Evolutionary conservation across 306 rosid genomes (phyloP), one percentile per base, ranked within the genome.

Genomic region (Arachis stenosperma): DNA sequence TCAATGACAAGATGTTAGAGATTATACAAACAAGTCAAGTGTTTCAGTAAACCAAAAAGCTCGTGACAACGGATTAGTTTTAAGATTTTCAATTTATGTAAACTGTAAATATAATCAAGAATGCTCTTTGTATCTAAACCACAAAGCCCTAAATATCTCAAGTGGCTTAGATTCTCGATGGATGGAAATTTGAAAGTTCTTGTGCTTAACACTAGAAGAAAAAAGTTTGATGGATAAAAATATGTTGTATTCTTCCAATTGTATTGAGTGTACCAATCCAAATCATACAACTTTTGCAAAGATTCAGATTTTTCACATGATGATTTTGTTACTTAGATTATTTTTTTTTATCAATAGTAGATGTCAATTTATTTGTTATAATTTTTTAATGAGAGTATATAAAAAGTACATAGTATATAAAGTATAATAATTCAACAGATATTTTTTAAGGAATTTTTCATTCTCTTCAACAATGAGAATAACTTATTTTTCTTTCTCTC

Each of bases 101-200:
- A 57, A 17, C 6, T 41, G 8, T 11, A 52, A 15, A 48, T 61
- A 9, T 72, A 52, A 8, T 52, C 8, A 0, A 66, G 72, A 2
- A 77, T 0, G 4, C 6, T 43, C 39, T 42, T 1, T 11, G 27
- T 27, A 0, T 2, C 0, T 2, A 22, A 9, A 37, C 1, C 2
- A 14, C n/a, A 9, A 6, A 79, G 66, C 0, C 61, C 62, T 46
- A 79, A 37, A 11, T 73, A 67, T 47, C 75, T 69, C 27, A 73
- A 56, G 74, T 52, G 78, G 39, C 6, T 60, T 11, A 46, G 36
- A 36, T 29, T n/a, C 40, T 40, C 50, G 1, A 47, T 0, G 5
- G 57, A n/a, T n/a, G 2, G 0, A 3, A 60, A 14, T 12, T 36
- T 9, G 13, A 0, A 14, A 0, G 50, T 0, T 0, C 0, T 0